Base-by-base conservation (phyloP, 1,139 yeast species). In the Lodderomyces pseudojiufengensis region DNA sequence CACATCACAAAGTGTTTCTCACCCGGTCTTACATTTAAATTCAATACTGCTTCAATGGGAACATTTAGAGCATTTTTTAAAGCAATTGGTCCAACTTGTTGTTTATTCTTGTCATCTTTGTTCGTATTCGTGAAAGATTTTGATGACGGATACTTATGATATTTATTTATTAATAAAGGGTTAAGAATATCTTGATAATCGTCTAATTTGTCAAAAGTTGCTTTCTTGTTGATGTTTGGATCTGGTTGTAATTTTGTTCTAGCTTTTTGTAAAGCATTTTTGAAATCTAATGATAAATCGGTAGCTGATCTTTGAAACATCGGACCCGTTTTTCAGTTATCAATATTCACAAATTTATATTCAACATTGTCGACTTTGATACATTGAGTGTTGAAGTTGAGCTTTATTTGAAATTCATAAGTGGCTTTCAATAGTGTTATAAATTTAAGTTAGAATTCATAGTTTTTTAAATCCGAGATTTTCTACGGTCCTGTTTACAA, bases 1-100 rank as follows among this genome's bases (percentile, higher is more conserved):
- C 90, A 82, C 23, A 71, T 31, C 2, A 74, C 51, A 47, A 78
- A 79, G 30, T 53, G 38, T 0, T 48, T 50, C 20, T 73, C 79
- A 0, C 79, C 80, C 0, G 80, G 81, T 36, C 63, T 57, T 13
- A 63, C 51, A 16, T 51, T 49, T 23, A 67, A 45, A 33, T 54
- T 58, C 15, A 59, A 48, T 4, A 66, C 58, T 2, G 63, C 45
- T 9, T 51, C 48, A 10, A 67, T 43, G 1, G 71, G 71, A 7
- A 65, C 65, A 37, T 52, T 51, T n/a, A 61, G 39, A 4, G 62
- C 47, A 36, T 57, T 56, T 14, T 49, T 47, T 14, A 59, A 39
- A 4, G 56, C 44, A 21, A 57, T 42, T 2, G 62, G 58, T 5
- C 41, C 28, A 6, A 24, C 10, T 12, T 18, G 27, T 11, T 25